Base-by-base conservation (phyloP, 306 rosid genomes). In the Vigna reflexopilosa region DNA sequence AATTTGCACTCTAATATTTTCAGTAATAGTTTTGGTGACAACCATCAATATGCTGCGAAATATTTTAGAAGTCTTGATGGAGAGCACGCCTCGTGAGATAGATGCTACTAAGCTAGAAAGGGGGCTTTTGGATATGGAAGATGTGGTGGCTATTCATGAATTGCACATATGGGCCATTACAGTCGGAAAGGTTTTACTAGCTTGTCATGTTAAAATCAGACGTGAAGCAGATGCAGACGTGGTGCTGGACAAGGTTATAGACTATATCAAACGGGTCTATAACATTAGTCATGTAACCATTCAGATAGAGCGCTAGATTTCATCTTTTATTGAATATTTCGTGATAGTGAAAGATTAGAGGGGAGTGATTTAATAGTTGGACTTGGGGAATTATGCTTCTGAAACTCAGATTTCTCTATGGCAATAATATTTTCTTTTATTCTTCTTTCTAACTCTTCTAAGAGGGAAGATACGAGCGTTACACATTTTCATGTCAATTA, bases 111-210 rank as follows among this genome's bases (percentile, higher is more conserved):
- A 83, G 78, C 91, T 91, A 4, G 90, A 89, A 68, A 85, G 34
- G 3, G 93, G 93, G 50, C 63, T 89, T 56, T 30, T 91, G 81
- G 88, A 87, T 78, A 87, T 91, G 90, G 93, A 87, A 6, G 97
- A 89, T 73, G 93, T 91, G 56, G 86, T 86, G 75, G 97, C 91
- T 49, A 83, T 91, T 80, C 97, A 91, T 80, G 97, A 91, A 84
- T 85, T 91, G 70, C 97, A 89, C 63, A 89, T 91, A 67, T 89
- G 97, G 93, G 92, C 97, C 66, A 91, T 91, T 17, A 91, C 97
- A 5, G 92, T 91, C 11, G 93, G 97, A 22, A 91, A 91, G 79
- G 70, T 89, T 80, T 80, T 91, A 6, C 78, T 91, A 24, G 97
- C 97, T 42, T 91, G 93, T 80, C 97, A 91, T 88, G 93, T 91